Evolutionary conservation across 352 stramenopile genomes (phyloP).

Genomic region (Phytophthora rubi): DNA sequence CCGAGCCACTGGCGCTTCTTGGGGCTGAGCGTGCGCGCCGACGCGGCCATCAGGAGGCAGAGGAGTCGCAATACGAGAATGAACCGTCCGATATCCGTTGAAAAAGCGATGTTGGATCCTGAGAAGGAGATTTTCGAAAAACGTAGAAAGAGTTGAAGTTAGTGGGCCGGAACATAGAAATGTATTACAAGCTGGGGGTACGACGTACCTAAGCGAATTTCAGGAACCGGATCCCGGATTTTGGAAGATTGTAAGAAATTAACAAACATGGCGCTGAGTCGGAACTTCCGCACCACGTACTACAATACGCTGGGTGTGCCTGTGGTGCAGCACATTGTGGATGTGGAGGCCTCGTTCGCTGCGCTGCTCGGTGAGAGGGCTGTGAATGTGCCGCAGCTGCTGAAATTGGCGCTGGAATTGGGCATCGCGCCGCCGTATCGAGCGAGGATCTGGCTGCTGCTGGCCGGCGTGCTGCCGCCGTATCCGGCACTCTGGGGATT

Average conservation of each 20-base stretch:
- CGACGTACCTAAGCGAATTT: not conserved
- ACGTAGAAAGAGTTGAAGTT: constrained; percentile 29
- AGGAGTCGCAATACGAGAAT: not conserved
- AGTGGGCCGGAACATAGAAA: not conserved
- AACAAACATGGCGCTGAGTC: not conserved
- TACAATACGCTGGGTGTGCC: constrained; percentile 90
- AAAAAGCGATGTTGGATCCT: not conserved
- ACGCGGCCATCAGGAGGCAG: constrained; percentile 13
- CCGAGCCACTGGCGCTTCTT: constrained; percentile 64
- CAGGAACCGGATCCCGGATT: not conserved
- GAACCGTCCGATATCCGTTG: too few relatives aligned
- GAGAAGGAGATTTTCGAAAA: not conserved
- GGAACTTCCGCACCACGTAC: constrained; percentile 79
- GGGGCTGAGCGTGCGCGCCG: constrained; percentile 20
- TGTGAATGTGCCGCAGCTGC: constrained; percentile 71
- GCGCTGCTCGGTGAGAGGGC: constrained; percentile 60
- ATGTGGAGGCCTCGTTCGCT: constrained; percentile 78
- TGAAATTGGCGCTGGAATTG: constrained; percentile 79
- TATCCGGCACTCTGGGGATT: constrained; percentile 73
- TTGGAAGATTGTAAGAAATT: not conserved
- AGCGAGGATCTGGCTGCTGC: constrained; percentile 62
- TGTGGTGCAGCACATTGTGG: constrained; percentile 84
- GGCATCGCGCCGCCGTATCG: constrained; percentile 66
- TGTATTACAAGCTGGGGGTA: not conserved
- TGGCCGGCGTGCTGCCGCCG: constrained; percentile 58